Evolutionary conservation across 1,139 yeast genomes (phyloP), one percentile per base, ranked within the genome.

Genomic region (Yarrowia galli): DNA sequence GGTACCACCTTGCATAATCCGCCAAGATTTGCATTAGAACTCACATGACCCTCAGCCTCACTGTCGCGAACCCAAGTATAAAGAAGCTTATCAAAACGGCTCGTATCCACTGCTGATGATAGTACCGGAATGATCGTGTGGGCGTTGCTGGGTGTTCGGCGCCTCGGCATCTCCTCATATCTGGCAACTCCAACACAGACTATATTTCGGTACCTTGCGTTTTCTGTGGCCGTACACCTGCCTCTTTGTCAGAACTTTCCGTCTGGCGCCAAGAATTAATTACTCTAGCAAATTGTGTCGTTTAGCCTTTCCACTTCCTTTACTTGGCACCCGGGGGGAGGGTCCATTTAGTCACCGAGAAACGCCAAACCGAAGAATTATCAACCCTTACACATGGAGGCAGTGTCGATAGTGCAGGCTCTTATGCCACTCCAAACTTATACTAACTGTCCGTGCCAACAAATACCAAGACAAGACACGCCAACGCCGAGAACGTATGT

Each of bases 21-120:
- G 64, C 64, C 64, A 58, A 58, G 64, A 58, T 28, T 54, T 43
- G 51, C 64, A 42, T 16, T 13, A 7, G 15, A 42, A 58, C 64
- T 42, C 64, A 58, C 64, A 58, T 58, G 64, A 58, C 64, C 64
- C 64, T 43, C 49, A 58, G 64, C 64, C 64, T 58, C 51, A 32
- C 51, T 38, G 61, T 43, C 51, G 32, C 22, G 32, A 56, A 56
- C 38, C 61, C 64, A 42, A 56, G 49, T 58, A 58, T 43, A 58
- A 43, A 58, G 42, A 58, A 43, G 51, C 64, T 58, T 32, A 43
- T 43, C 42, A 13, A 25, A 8, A 43, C 8, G 25, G 49, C 63
- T 56, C 38, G 28, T 42, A 22, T 56, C 45, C 15, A 18, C 42
- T 4, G 54, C 23, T 32, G 9, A 32, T 10, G 32, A 18, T 10